Conservation (phyloP, 495 filamentous ascomycete genomes). For the Astrocystis sublimbata region DNA sequence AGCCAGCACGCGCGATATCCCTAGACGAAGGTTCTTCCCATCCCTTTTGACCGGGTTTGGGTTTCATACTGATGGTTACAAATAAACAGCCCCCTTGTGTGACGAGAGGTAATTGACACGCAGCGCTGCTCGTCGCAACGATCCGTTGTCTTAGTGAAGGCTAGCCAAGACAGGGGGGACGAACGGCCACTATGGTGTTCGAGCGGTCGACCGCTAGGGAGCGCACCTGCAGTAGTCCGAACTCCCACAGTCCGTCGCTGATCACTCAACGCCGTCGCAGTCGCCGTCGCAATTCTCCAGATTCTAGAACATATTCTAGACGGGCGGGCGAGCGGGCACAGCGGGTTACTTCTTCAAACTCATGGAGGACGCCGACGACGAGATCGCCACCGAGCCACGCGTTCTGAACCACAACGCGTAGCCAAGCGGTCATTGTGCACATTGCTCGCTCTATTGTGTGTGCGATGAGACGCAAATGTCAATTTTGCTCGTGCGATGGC, state of each 20-base stretch:
- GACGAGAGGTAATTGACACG: not conserved
- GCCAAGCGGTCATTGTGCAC: not conserved
- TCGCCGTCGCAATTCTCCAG: not conserved
- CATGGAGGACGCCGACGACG: not conserved
- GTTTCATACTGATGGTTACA: not conserved
- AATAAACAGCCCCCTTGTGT: not conserved
- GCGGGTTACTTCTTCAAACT: not conserved
- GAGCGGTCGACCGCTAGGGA: not conserved
- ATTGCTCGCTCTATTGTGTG: too few relatives aligned
- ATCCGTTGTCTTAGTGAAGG: not conserved
- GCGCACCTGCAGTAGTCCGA: not conserved
- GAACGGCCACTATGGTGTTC: not conserved
- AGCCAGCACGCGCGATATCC: not conserved
- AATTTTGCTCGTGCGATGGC: not conserved
- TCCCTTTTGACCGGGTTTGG: not conserved
- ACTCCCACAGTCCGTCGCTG: not conserved
- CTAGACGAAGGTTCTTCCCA: not conserved
- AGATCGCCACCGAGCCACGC: not conserved
- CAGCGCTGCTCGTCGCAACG: not conserved
- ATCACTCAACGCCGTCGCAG: not conserved
- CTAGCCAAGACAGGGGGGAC: not conserved
- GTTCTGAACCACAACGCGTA: not conserved
- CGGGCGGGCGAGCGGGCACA: too few relatives aligned
- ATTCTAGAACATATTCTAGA: not conserved
- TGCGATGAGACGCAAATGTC: not conserved